Conservation (phyloP, 441 rosid genomes). For the Erodium trifolium region DNA sequence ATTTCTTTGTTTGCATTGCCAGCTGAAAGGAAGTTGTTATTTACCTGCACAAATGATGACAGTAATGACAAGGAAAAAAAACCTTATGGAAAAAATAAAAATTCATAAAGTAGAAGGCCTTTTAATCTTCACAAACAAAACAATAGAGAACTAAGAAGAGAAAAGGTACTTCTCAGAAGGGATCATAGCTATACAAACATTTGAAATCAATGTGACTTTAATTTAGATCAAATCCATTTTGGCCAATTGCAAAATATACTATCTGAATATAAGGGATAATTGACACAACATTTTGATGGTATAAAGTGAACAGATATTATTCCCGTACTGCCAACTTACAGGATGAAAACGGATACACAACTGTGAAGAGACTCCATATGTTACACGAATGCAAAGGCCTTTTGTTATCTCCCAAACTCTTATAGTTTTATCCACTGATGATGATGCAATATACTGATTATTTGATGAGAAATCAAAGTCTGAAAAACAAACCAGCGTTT, state of each 20-base stretch:
- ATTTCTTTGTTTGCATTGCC: slow-evolving; percentile 89
- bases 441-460: slow-evolving; percentile 89
- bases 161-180: not conserved
- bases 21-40: slow-evolving; percentile 86
- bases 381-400: slow-evolving; percentile 89
- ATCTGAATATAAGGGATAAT: slow-evolving; percentile 2
- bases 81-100: not conserved
- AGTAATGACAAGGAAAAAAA: slow-evolving; percentile 20
- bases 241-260: not conserved
- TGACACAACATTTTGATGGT: slow-evolving; percentile 5
- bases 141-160: not conserved
- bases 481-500: slow-evolving; percentile 30
- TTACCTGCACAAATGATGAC: slow-evolving; percentile 51
- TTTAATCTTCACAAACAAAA: not conserved
- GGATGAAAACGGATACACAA: slow-evolving; percentile 89
- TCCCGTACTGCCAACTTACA: slow-evolving; percentile 39
- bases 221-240: slow-evolving; percentile 2
- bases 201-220: not conserved
- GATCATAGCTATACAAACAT: not conserved
- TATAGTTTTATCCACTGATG: slow-evolving; percentile 90
- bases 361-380: slow-evolving; percentile 81
- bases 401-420: slow-evolving; percentile 89
- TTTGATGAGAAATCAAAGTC: slow-evolving; percentile 95
- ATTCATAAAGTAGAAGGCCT: not conserved
- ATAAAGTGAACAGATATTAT: slow-evolving; percentile 8